Percentiles rank a stretch among this genome's conserved stretches.
These are phyloP conservation scores for Botrytis paeoniae DNA, from an alignment of 2,329 filamentous ascomycete genomes.

Conservation along the genomic window DNA sequence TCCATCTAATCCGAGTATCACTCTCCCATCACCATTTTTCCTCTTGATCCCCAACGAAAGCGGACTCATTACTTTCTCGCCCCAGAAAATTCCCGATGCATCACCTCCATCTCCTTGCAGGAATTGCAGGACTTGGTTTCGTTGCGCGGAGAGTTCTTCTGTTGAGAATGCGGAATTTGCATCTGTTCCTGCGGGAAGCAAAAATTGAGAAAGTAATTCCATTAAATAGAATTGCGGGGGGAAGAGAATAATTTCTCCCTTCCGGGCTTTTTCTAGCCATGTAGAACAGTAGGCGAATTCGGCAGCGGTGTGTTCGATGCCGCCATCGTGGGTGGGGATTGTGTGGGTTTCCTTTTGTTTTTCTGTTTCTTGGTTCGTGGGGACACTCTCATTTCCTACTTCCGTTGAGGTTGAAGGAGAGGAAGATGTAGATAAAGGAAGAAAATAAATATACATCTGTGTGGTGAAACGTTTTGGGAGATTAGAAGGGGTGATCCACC, in stretches of 20 bases:
- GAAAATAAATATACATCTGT: conserved; percentile 94
- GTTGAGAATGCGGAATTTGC: conserved; percentile 22
- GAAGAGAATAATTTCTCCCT: conserved; percentile 75
- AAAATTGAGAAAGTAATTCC: conserved; percentile 53
- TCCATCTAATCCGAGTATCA: conserved; percentile 56
- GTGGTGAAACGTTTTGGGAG: conserved; percentile 80
- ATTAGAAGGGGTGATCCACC: conserved; percentile 81
- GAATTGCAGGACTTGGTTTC: conserved; percentile 53
- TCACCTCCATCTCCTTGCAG: conserved; percentile 45
- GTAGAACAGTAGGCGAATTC: conserved; percentile 66
- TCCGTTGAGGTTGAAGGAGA: neutral
- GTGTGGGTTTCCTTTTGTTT: too few species aligned
- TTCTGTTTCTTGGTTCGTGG: neutral
- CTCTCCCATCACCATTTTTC: conserved; percentile 46
- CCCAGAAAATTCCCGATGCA: conserved; percentile 46
- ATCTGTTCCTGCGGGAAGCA: conserved; percentile 38
- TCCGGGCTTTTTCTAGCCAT: conserved; percentile 65
- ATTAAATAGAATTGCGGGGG: conserved; percentile 84
- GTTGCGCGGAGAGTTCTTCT: conserved; percentile 45
- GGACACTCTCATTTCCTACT: neutral
- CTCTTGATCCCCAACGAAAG: conserved; percentile 45
- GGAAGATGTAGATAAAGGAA: conserved; percentile 53
- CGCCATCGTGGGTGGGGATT: conserved; percentile 52
- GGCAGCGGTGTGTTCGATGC: conserved; percentile 66
- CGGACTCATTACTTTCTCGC: conserved; percentile 61